These are phyloP conservation scores for Arabis alpina DNA, from an alignment of 345 rosid species.

Conservation along the genomic window DNA sequence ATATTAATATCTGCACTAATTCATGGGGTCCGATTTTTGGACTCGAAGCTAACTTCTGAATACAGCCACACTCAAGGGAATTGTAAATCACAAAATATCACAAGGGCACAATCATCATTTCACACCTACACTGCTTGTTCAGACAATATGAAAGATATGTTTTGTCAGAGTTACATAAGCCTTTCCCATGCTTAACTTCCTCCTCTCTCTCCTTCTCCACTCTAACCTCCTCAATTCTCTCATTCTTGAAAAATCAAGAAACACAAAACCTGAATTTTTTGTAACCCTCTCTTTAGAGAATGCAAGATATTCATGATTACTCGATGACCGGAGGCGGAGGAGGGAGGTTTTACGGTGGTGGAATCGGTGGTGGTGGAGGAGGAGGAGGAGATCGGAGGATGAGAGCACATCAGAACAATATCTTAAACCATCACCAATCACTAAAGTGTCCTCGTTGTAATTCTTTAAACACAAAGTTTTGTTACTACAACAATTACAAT, in stretches of 20 bases:
- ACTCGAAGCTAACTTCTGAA: conserved; percentile 33
- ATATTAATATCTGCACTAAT: conserved; percentile 23
- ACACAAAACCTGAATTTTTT: neutral
- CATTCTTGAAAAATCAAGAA: neutral
- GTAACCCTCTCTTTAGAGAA: conserved; percentile 1
- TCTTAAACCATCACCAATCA: conserved; percentile 60
- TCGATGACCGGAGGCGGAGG: conserved; percentile 36
- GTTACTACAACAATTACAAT: conserved; percentile 98
- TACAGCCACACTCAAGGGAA: conserved; percentile 22
- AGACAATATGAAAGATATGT: conserved; percentile 47
- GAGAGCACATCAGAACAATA: conserved; percentile 66
- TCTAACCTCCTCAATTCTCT: neutral
- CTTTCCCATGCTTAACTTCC: conserved; percentile 18
- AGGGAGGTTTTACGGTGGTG: conserved; percentile 30
- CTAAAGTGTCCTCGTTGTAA: conserved; percentile 95
- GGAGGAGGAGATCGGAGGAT: conserved; percentile 74
- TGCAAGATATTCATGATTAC: conserved; percentile 46
- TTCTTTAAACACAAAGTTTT: conserved; percentile 90
- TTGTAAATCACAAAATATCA: conserved; percentile 37
- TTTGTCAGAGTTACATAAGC: conserved; percentile 41
- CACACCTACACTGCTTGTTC: conserved; percentile 35
- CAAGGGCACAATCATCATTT: conserved; percentile 38
- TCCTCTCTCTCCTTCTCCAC: neutral
- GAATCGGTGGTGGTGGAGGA: conserved; percentile 38
- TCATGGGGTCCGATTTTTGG: conserved; percentile 34